Base-by-base conservation (phyloP, 176 grass and related monocot species). In the Carex kokanica region DNA sequence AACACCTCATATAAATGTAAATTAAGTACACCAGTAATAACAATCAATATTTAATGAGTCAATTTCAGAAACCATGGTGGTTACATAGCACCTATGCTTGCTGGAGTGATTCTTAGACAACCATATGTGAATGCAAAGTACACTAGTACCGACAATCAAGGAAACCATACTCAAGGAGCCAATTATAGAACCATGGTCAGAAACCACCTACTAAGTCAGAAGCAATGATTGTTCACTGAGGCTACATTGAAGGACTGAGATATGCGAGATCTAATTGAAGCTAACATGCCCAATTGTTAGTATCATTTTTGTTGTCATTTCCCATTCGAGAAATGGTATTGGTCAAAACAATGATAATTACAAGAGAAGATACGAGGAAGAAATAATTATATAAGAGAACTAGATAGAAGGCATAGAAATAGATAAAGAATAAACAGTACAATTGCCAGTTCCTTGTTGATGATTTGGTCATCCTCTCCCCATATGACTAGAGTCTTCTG, bases 391-490 rank as follows among this genome's bases (percentile, higher is more conserved):
- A 64, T 27, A 65, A 64, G 51, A 45, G 3, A 1, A 27, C 31
- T 25, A 14, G 11, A 25, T 29, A 1, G 0, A 24, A 56, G 16
- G 5, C 18, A 61, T 41, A 80, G 13, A 59, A 56, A 80, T 70
- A 13, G 57, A 23, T 53, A 53, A 66, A 64, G 41, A 83, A 75
- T n/a, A 12, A 65, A 88, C 85, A 92, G 77, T 93, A 98, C 95
- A 15, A 90, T 86, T 86, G 86, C 91, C 41, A 90, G 47, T 84
- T 90, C 88, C 57, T 86, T 98, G 83, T 87, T 88, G 64, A 98
- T 88, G 69, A 98, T 88, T 73, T 74, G 75, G 75, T 98, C 95
- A 47, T 95, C 92, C 70, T 91, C 89, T 74, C 95, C 95, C 95
- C 92, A 98, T 84, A 98, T 78, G 27, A 98, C 83, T 34, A 98